These are phyloP conservation scores for Citrus trifoliata DNA, from an alignment of 345 rosid genomes.

Conservation along the genomic window DNA sequence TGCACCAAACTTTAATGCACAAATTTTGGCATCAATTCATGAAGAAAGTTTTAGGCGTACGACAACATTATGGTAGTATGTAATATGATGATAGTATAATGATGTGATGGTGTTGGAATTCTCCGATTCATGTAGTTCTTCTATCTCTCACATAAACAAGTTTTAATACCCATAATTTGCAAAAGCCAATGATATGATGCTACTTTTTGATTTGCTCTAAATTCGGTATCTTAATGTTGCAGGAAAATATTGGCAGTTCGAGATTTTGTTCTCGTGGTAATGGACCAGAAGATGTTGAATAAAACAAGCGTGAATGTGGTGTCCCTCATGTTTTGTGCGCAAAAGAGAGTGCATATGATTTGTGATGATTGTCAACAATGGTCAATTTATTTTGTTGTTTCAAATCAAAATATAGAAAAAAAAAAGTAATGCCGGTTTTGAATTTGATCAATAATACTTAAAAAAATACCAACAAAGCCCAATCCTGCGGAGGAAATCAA, in stretches of 20 bases:
- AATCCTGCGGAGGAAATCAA: neutral
- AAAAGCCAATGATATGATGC: too few relatives aligned
- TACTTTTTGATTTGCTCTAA: neutral
- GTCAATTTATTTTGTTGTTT: conserved; percentile 11
- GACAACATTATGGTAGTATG: too few relatives aligned
- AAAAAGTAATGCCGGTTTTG: neutral
- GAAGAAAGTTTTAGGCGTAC: too few relatives aligned
- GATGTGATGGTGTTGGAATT: too few relatives aligned
- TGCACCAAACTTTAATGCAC: too few relatives aligned
- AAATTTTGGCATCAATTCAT: too few relatives aligned
- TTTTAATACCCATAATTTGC: too few relatives aligned
- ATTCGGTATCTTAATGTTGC: neutral
- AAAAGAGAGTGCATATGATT: neutral
- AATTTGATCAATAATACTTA: neutral
- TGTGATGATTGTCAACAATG: conserved; percentile 12
- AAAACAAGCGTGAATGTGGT: conserved; percentile 9
- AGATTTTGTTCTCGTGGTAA: neutral
- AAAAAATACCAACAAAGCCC: conserved; percentile 1
- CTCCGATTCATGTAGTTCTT: too few relatives aligned
- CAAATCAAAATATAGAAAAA: conserved; percentile 2
- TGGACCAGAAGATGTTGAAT: neutral
- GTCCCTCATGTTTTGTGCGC: conserved; percentile 13
- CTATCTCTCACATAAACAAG: too few relatives aligned
- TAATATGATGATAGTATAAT: too few relatives aligned
- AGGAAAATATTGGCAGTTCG: neutral